A percentile compares a stretch with the other conserved stretches of the same genome.
Evolutionary conservation across 1,284 basidiomycete genomes (phyloP).

Genomic region (Papiliotrema laurentii): DNA sequence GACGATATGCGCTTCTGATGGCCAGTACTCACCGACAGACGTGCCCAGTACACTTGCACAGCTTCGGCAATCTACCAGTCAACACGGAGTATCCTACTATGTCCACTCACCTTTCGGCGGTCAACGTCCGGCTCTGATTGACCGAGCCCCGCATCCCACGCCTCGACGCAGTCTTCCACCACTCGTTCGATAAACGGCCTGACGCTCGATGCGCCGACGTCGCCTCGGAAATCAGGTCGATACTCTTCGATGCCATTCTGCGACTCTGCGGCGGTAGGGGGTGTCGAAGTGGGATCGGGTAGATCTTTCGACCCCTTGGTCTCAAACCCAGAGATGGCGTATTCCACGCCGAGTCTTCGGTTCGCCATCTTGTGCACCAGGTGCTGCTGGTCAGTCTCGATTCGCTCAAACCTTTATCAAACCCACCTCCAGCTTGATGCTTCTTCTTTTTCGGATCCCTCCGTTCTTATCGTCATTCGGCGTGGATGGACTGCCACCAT

Average conservation of each 20-base stretch:
- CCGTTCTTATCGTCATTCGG: constrained; percentile 1
- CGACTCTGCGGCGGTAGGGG: constrained; percentile 24
- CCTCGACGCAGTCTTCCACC: constrained; percentile 24
- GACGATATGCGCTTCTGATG: not conserved
- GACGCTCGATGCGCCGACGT: constrained; percentile 19
- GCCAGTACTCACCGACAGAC: constrained; percentile 26
- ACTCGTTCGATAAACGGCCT: constrained; percentile 37
- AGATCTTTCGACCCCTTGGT: constrained; percentile 30
- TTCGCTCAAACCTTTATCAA: not conserved
- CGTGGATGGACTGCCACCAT: not conserved
- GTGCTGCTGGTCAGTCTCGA: constrained; percentile 23
- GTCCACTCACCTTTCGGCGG: constrained; percentile 18
- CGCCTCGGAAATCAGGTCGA: constrained; percentile 36
- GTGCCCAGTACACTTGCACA: constrained; percentile 41
- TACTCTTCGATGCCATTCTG: constrained; percentile 35
- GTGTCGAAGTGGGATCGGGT: constrained; percentile 25
- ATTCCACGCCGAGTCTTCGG: constrained; percentile 42
- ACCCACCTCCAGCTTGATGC: constrained; percentile 41
- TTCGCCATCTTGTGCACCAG: constrained; percentile 45
- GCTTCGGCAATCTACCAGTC: constrained; percentile 26
- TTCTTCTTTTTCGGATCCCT: constrained; percentile 28
- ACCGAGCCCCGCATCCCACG: constrained; percentile 20
- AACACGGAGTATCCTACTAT: not conserved
- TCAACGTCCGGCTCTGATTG: constrained; percentile 31
- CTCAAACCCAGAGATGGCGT: constrained; percentile 32